Evolutionary conservation across 139 green algal species (phyloP).

Genomic region (Ettlia oleoabundans): DNA sequence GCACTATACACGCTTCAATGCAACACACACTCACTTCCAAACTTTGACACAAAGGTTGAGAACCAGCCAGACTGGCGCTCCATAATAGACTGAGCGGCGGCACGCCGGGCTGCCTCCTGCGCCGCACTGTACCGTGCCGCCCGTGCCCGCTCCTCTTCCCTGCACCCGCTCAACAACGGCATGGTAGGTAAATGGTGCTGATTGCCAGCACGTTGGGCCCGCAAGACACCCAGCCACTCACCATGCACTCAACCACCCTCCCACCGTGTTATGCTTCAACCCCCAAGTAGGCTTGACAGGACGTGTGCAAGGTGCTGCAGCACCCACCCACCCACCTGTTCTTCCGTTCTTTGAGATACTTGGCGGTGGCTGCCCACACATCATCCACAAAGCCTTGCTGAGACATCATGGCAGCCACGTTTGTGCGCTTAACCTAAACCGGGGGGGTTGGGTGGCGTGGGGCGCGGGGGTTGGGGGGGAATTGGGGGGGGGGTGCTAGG

Average conservation of each 20-base stretch:
- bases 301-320: no score
- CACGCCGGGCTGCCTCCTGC: constrained; percentile 62
- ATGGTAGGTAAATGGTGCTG: no score
- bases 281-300: no score
- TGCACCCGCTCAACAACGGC: constrained; percentile 10
- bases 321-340: constrained; percentile 25
- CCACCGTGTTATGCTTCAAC: no score
- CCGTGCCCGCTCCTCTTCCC: constrained; percentile 57
- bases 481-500: no score
- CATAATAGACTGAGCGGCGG: constrained; percentile 40
- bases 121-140: constrained; percentile 58
- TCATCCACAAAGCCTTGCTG: constrained; percentile 60
- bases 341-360: constrained; percentile 61
- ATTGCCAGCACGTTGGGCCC: no score
- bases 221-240: no score
- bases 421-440: constrained; percentile 56
- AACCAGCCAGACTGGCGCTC: constrained; percentile 44
- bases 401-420: constrained; percentile 87
- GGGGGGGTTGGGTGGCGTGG: no score
- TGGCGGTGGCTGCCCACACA: constrained; percentile 44
- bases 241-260: no score
- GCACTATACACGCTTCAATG: no score
- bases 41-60: constrained; percentile 10
- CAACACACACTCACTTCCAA: no score
- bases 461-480: no score